Evolutionary conservation across 495 filamentous ascomycete species (phyloP).

Genomic region (Pseudoneurospora amorphoporcata): DNA sequence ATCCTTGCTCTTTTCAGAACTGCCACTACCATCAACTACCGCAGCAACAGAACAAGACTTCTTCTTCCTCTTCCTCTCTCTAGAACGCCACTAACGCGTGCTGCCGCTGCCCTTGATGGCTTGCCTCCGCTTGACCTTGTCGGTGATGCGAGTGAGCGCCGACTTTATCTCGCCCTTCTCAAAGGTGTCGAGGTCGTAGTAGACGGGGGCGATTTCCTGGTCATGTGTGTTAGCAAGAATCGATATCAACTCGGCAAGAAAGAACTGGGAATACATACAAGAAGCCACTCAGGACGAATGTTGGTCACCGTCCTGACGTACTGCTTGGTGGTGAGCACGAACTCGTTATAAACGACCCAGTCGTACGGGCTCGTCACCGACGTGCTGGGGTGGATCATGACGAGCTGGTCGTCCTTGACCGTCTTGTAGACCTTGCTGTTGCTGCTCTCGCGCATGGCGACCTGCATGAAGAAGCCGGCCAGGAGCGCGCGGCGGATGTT

Average conservation of each 20-base stretch:
- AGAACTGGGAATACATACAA: conserved; percentile 48
- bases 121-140: conserved; percentile 65
- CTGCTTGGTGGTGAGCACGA: conserved; percentile 94
- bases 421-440: conserved; percentile 83
- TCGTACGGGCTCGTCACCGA: conserved; percentile 77
- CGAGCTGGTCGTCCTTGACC: conserved; percentile 84
- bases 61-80: background rate
- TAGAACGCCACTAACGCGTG: conserved; percentile 1
- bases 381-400: conserved; percentile 87
- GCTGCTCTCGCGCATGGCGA: conserved; percentile 74
- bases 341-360: conserved; percentile 98
- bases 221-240: conserved; percentile 8
- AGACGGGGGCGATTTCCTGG: conserved; percentile 76
- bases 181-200: conserved; percentile 83
- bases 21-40: background rate
- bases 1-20: background rate
- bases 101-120: conserved; percentile 43
- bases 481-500: conserved; percentile 94
- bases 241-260: background rate
- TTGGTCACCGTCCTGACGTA: conserved; percentile 64
- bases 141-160: conserved; percentile 59
- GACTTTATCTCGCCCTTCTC: conserved; percentile 76
- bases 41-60: background rate
- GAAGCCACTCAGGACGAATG: conserved; percentile 71
- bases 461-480: conserved; percentile 98